phyloP scores from a whole-genome alignment of 805 yeast genomes.

The Pichia cephalocereana region DNA sequence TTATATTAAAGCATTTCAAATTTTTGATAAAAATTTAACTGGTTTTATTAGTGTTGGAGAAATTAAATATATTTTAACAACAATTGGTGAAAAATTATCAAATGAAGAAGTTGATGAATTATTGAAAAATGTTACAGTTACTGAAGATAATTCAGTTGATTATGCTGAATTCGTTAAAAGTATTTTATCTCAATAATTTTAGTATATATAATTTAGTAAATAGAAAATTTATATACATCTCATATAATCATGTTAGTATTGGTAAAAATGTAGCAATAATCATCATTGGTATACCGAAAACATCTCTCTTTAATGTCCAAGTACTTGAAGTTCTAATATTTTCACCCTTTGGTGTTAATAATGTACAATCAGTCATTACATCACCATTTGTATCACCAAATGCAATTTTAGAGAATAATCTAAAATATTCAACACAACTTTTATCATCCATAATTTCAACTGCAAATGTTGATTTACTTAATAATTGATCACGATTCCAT shows the following conservation, averaged over 20 bases:
- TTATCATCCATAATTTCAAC: slow-evolving; percentile 82
- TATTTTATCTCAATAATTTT: slow-evolving; percentile 68
- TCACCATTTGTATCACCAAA: slow-evolving; percentile 87
- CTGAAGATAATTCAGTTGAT: slow-evolving; percentile 90
- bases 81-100: slow-evolving; percentile 87
- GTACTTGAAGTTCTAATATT: slow-evolving; percentile 68
- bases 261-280: slow-evolving; percentile 90
- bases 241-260: slow-evolving; percentile 30
- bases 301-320: slow-evolving; percentile 92
- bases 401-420: slow-evolving; percentile 73
- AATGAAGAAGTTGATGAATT: slow-evolving; percentile 93
- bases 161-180: slow-evolving; percentile 92
- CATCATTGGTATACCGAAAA: slow-evolving; percentile 96
- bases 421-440: slow-evolving; percentile 81
- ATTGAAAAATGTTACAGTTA: slow-evolving; percentile 88
- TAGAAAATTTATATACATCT: no score
- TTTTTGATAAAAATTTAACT: slow-evolving; percentile 90
- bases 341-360: slow-evolving; percentile 49
- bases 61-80: slow-evolving; percentile 86
- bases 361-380: slow-evolving; percentile 79
- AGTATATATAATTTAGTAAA: no score
- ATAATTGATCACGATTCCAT: slow-evolving; percentile 66
- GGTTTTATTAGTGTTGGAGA: slow-evolving; percentile 98
- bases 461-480: slow-evolving; percentile 61
- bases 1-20: slow-evolving; percentile 93